These are phyloP conservation scores for Phialophora tarda DNA, from an alignment of 2,329 filamentous ascomycete species.

Conservation along the genomic window DNA sequence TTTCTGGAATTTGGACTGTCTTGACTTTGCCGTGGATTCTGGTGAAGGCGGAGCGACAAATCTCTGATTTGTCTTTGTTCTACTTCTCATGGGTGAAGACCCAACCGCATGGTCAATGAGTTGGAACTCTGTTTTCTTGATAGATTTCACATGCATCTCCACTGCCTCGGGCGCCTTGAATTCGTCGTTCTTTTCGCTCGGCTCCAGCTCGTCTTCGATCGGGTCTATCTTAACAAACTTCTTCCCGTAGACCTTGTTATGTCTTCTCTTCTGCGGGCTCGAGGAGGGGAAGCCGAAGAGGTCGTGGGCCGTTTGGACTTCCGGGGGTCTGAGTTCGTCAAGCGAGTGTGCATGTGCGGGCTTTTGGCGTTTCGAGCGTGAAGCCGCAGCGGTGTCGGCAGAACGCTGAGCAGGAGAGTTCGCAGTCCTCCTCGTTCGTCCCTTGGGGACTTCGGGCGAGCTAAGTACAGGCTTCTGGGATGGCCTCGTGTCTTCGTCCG, in stretches of 20 bases:
- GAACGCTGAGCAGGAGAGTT: slow-evolving; percentile 24
- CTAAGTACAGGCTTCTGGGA: slow-evolving; percentile 44
- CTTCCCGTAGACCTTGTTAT: slow-evolving; percentile 26
- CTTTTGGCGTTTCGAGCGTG: slow-evolving; percentile 31
- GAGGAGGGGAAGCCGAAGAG: slow-evolving; percentile 21
- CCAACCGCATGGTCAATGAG: slow-evolving; percentile 14
- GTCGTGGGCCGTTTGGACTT: neutral
- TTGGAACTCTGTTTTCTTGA: slow-evolving; percentile 19
- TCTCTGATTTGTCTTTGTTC: neutral
- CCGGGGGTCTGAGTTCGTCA: slow-evolving; percentile 2
- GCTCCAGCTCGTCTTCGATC: slow-evolving; percentile 5
- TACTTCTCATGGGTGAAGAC: neutral
- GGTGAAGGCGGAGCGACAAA: slow-evolving; percentile 20
- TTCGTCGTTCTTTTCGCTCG: neutral
- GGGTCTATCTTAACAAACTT: slow-evolving; percentile 26
- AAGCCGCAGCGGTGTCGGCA: slow-evolving; percentile 23
- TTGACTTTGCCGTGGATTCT: neutral
- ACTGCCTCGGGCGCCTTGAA: slow-evolving; percentile 24
- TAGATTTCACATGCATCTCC: slow-evolving; percentile 4
- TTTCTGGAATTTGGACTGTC: slow-evolving; percentile 19
- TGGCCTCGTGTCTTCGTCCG: slow-evolving; percentile 42
- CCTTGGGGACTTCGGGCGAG: neutral
- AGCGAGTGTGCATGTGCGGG: slow-evolving; percentile 17
- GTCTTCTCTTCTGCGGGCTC: slow-evolving; percentile 29
- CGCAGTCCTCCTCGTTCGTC: neutral